Evolutionary conservation across 179 eudicot species (phyloP).

Genomic region (Carnegiea gigantea): DNA sequence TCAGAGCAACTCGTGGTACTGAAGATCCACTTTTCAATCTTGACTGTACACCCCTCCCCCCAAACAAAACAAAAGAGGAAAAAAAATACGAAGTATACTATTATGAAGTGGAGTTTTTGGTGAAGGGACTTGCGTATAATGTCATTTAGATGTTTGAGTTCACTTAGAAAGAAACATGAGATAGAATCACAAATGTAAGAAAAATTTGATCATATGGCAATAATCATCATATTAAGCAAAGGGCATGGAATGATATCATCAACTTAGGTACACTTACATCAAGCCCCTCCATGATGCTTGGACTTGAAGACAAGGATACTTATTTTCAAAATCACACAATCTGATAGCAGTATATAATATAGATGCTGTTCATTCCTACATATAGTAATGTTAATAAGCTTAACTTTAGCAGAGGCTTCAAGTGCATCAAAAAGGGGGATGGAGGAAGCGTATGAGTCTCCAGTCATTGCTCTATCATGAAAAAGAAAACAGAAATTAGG

Average conservation of each 20-base stretch:
- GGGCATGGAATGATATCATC: not conserved
- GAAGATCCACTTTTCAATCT: too few species aligned
- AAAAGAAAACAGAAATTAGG: not conserved
- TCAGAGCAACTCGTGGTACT: too few species aligned
- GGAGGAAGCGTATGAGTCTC: not conserved
- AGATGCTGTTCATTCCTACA: not conserved
- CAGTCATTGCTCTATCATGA: not conserved
- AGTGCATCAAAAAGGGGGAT: not conserved
- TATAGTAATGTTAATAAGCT: not conserved
- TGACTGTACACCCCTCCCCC: too few species aligned
- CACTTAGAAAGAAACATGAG: not conserved
- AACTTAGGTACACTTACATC: not conserved
- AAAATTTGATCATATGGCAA: not conserved
- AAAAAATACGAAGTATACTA: too few species aligned
- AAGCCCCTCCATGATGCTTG: not conserved
- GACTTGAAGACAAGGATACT: not conserved
- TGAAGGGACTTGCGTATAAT: too few species aligned
- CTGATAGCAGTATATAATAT: not conserved
- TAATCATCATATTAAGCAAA: not conserved
- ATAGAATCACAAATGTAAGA: not conserved
- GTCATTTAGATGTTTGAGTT: not conserved
- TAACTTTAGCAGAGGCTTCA: not conserved
- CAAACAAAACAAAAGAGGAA: too few species aligned
- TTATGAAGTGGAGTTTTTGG: too few species aligned
- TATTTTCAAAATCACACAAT: not conserved